Base-by-base conservation (phyloP, 345 rosid species). In the Reutealis trisperma region DNA sequence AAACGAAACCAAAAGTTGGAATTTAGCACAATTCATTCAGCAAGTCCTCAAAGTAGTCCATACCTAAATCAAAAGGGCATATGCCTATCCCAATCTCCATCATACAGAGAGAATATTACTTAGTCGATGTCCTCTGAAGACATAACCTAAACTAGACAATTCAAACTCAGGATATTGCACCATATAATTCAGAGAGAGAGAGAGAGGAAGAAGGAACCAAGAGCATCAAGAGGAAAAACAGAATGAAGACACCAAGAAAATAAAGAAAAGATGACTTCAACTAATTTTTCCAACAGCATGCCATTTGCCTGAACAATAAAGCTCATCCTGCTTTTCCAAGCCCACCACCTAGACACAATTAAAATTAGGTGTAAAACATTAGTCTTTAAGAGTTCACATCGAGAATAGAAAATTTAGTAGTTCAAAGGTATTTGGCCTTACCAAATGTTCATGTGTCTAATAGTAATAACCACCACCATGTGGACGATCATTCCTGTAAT, bases 391-490 rank as follows among this genome's bases (percentile, higher is more conserved):
- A 54, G 44, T 57, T 67, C 6, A 73, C 44, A 15, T 76, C 64
- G 37, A 54, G 24, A 62, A n/a, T 15, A 9, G 18, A 49, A 9
- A 51, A 71, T 13, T 27, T 22, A 54, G 68, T 25, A 51, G 21
- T 18, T 30, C 41, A 77, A 37, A 60, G 61, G 61, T 66, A 71
- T 62, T 51, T 72, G 64, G 62, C 41, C 74, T 83, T 83, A 83
- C 89, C 86, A 78, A 55, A 63, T 63, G 5, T 57, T 60, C 61
- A 71, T 6, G 73, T 34, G 72, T 45, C 86, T 82, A 78, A 73
- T 85, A 77, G 79, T 82, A 84, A 83, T 85, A 84, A 73, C 85
- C 82, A 63, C 89, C 86, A 72, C 91, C 84, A 78, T 84, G 80
- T 18, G 87, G 62, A 70, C 24, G 86, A 73, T 86, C 87, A 49